phyloP scores from a whole-genome alignment of 2,329 filamentous ascomycete genomes.

The Cercospora beticola region DNA sequence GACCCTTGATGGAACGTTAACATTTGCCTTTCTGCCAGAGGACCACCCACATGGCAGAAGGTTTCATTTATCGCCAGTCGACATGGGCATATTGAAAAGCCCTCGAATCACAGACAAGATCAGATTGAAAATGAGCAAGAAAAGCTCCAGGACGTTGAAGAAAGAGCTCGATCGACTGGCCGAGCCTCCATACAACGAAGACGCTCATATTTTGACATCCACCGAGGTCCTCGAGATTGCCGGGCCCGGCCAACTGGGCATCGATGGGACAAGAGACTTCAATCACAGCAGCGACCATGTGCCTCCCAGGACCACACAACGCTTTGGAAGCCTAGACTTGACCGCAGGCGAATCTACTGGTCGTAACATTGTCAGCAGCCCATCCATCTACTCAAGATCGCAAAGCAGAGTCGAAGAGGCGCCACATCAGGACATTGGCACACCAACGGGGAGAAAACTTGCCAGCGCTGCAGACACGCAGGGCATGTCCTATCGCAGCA shows the following conservation, averaged over 20 bases:
- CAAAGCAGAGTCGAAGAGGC: constrained; percentile 11
- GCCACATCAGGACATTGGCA: neutral
- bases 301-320: neutral
- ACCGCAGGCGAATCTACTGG: neutral
- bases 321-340: constrained; percentile 9
- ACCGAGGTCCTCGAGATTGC: constrained; percentile 11
- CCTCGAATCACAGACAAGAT: constrained; percentile 19
- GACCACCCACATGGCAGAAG: constrained; percentile 17
- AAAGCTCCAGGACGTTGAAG: constrained; percentile 16
- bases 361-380: constrained; percentile 10
- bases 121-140: constrained; percentile 21
- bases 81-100: constrained; percentile 17
- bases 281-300: neutral
- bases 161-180: constrained; percentile 16
- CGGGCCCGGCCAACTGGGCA: neutral
- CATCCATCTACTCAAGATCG: constrained; percentile 17
- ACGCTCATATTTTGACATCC: constrained; percentile 14
- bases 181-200: constrained; percentile 8
- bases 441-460: neutral
- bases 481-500: constrained; percentile 14
- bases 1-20: constrained; percentile 9
- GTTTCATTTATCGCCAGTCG: constrained; percentile 15
- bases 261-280: neutral
- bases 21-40: constrained; percentile 8
- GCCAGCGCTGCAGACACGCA: constrained; percentile 9